phyloP scores from a whole-genome alignment of 192 early-diverging fungal genomes.

The Diversispora epigaea region DNA sequence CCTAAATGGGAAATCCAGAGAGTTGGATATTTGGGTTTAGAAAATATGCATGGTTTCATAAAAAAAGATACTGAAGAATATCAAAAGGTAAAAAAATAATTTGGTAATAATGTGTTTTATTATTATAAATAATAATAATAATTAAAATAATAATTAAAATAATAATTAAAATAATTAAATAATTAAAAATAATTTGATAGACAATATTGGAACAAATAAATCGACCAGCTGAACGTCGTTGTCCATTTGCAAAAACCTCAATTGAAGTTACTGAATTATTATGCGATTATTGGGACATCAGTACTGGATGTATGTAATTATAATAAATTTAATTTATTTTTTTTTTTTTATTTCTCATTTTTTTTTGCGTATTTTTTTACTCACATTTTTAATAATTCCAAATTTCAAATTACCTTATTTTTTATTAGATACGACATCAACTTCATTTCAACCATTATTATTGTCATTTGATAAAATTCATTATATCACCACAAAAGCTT shows the following conservation, averaged over 20 bases:
- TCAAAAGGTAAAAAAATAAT: conserved; percentile 36
- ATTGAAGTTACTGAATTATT: conserved; percentile 68
- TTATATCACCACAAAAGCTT: conserved; percentile 51
- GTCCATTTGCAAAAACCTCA: conserved; percentile 62
- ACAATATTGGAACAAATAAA: conserved; percentile 48
- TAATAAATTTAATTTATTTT: neutral
- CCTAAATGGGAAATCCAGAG: conserved; percentile 62
- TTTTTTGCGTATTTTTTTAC: no score
- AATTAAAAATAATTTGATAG: conserved; percentile 32
- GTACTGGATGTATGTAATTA: conserved; percentile 66
- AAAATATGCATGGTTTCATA: conserved; percentile 61
- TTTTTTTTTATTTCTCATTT: neutral
- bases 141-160: neutral
- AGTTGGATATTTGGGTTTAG: conserved; percentile 63
- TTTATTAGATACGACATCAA: conserved; percentile 47
- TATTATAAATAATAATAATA: neutral
- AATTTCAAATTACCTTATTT: neutral
- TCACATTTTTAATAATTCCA: no score
- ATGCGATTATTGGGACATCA: conserved; percentile 68
- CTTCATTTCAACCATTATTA: conserved; percentile 64
- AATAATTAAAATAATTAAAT: neutral
- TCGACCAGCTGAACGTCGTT: conserved; percentile 44
- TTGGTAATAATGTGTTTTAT: no score
- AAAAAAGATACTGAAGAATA: conserved; percentile 45
- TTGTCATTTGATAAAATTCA: conserved; percentile 61